Conservation (phyloP, 2,329 filamentous ascomycete species). For the Xylogone sp. region DNA sequence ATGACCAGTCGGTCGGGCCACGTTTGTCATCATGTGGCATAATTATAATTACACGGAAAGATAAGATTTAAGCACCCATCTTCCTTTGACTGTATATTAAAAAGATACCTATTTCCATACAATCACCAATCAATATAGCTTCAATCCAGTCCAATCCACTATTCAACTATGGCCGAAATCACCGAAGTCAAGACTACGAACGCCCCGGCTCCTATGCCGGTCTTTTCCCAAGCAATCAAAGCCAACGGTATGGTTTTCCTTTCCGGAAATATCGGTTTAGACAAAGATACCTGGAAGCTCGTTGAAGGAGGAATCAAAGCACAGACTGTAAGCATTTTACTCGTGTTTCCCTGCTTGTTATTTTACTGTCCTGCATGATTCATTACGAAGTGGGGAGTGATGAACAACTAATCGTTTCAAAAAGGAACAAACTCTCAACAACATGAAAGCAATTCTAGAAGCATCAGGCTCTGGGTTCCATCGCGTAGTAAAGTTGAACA, state of each 20-base stretch:
- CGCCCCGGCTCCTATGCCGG: background rate
- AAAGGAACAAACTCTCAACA: conserved; percentile 62
- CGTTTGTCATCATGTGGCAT: too few relatives aligned
- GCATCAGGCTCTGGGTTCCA: conserved; percentile 62
- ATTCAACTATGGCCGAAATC: conserved; percentile 1
- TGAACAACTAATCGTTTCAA: background rate
- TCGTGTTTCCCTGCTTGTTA: background rate
- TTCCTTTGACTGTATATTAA: too few relatives aligned
- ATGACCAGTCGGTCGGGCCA: too few relatives aligned
- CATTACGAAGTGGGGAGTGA: too few relatives aligned
- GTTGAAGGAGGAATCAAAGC: conserved; percentile 61
- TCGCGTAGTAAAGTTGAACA: conserved; percentile 68
- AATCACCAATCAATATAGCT: too few relatives aligned
- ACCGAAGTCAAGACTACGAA: background rate
- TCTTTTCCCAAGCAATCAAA: conserved; percentile 48
- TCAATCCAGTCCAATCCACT: background rate
- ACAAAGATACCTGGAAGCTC: conserved; percentile 52
- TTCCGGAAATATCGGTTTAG: conserved; percentile 68
- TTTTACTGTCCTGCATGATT: too few relatives aligned
- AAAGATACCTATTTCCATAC: too few relatives aligned
- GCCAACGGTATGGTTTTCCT: conserved; percentile 67
- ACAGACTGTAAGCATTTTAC: conserved; percentile 46
- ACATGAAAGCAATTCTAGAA: conserved; percentile 65
- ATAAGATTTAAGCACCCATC: too few relatives aligned
- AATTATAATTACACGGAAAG: too few relatives aligned